phyloP scores from a whole-genome alignment of 1,139 yeast species.

The Blastobotrys aristatus region DNA sequence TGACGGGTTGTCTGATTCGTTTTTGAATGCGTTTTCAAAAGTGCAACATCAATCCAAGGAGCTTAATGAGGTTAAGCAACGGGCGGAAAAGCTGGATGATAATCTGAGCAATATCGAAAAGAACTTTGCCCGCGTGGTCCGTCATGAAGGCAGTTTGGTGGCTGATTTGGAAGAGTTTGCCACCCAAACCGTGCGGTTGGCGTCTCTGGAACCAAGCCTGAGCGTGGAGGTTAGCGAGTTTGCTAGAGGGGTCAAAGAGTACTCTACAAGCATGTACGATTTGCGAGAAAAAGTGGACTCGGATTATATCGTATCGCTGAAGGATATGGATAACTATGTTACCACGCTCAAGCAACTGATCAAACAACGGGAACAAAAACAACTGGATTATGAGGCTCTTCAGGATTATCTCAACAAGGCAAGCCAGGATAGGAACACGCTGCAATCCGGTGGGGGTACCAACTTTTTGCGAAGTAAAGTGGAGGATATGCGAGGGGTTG shows the following conservation, averaged over 20 bases:
- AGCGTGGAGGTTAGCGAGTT: conserved; percentile 51
- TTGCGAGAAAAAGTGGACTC: conserved; percentile 68
- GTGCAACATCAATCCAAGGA: conserved; percentile 72
- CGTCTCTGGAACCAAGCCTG: conserved; percentile 46
- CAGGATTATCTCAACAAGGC: conserved; percentile 73
- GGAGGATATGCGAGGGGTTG: conserved; percentile 57
- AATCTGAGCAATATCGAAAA: conserved; percentile 74
- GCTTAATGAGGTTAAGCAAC: conserved; percentile 76
- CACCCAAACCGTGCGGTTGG: conserved; percentile 62
- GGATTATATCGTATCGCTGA: conserved; percentile 73
- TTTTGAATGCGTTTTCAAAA: conserved; percentile 87
- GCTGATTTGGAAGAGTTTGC: conserved; percentile 70
- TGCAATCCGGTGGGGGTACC: conserved; percentile 51
- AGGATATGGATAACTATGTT: conserved; percentile 85
- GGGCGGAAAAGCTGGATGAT: conserved; percentile 77
- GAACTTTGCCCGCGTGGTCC: conserved; percentile 66
- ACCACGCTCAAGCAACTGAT: conserved; percentile 68
- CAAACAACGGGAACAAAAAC: conserved; percentile 85
- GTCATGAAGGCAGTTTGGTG: conserved; percentile 67
- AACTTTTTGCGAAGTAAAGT: conserved; percentile 50
- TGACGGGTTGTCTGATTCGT: conserved; percentile 73
- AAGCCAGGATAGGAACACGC: conserved; percentile 54
- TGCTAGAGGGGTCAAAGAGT: conserved; percentile 47
- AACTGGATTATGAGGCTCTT: conserved; percentile 82
- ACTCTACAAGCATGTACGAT: conserved; percentile 43